Evolutionary conservation across 176 grass and related monocot genomes (phyloP), one percentile per base, ranked within the genome.

Genomic region (Oryza australiensis): DNA sequence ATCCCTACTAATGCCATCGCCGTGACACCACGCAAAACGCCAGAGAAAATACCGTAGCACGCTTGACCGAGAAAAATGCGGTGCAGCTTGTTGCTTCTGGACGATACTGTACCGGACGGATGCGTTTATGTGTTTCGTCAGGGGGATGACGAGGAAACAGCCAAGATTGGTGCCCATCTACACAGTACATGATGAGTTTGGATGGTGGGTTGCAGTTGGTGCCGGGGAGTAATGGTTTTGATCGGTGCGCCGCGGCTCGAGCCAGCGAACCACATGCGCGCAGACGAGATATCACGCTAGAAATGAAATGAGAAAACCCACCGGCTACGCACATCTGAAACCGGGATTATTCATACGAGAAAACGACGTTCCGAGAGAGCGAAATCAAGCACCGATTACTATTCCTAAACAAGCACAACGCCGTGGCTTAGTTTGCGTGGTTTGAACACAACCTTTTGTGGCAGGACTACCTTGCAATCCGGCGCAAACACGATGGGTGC

Each of bases 171-270:
- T 55, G 20, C n/a, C 22, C 9, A 49, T 35, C 64, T 66, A 26
- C 10, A 40, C 35, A 37, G 35, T 37, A 37, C 55, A 38, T 69
- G 45, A 37, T 34, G 63, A 10, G 20, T 16, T 20, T 2, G 8
- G 55, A 41, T 38, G 72, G 62, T 18, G 49, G 23, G 64, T 22
- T 16, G 30, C 26, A 65, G 72, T 63, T 64, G 49, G 65, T 16
- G 65, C 37, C 5, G 75, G 3, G n/a, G 4, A 13, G 62, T 30
- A 4, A 45, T 26, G 23, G 69, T 2, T 55, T 13, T 27, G 64
- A 64, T 53, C 87, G 76, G 64, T 66, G 49, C 63, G 76, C 63
- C 4, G 63, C 76, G 63, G 40, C 0, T 29, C 30, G 9, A 24
- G 11, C 4, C 26, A 32, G 62, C 42, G 4, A 20, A 3, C 69